Percentiles rank a stretch among this genome's conserved stretches.
Evolutionary conservation across 2,329 filamentous ascomycete genomes (phyloP).

Genomic region (Coniella lustricola): DNA sequence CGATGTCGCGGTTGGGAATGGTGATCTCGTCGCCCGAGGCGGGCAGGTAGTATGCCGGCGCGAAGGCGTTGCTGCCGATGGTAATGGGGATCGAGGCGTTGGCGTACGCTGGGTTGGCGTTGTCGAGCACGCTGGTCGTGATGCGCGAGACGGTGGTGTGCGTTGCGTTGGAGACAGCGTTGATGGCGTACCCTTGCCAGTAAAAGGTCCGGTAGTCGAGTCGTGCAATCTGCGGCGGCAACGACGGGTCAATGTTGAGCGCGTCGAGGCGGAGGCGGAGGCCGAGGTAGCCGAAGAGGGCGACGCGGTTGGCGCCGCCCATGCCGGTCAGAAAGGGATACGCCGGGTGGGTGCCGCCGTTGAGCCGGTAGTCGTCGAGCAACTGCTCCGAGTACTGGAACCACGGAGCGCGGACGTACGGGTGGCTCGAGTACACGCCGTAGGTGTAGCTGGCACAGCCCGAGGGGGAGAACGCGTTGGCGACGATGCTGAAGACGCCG

Average conservation of each 20-base stretch:
- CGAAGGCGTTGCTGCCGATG: slow-evolving; percentile 38
- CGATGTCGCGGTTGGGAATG: slow-evolving; percentile 52
- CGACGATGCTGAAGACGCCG: slow-evolving; percentile 14
- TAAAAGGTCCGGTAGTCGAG: slow-evolving; percentile 14
- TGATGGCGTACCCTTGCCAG: slow-evolving; percentile 14
- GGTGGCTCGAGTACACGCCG: slow-evolving; percentile 8
- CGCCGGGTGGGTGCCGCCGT: slow-evolving; percentile 12
- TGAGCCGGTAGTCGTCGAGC: slow-evolving; percentile 11
- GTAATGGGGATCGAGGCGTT: slow-evolving; percentile 51
- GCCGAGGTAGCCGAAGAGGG: slow-evolving; percentile 13
- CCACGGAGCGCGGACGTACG: slow-evolving; percentile 11
- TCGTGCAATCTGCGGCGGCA: slow-evolving; percentile 10
- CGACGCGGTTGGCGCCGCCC: slow-evolving; percentile 13
- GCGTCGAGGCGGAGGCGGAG: slow-evolving; percentile 11
- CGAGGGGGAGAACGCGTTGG: slow-evolving; percentile 11
- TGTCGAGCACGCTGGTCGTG: slow-evolving; percentile 30
- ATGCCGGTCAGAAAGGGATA: slow-evolving; percentile 12
- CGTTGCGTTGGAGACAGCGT: slow-evolving; percentile 21
- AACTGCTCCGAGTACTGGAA: slow-evolving; percentile 16
- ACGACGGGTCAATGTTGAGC: slow-evolving; percentile 10
- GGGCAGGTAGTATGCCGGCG: slow-evolving; percentile 35
- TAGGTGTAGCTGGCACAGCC: slow-evolving; percentile 13
- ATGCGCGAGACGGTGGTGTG: slow-evolving; percentile 22
- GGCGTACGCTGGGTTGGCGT: slow-evolving; percentile 47
- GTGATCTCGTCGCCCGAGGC: slow-evolving; percentile 40